Evolutionary conservation across 192 early-diverging fungal species (phyloP).

Genomic region (Jimgerdemannia lactiflua): DNA sequence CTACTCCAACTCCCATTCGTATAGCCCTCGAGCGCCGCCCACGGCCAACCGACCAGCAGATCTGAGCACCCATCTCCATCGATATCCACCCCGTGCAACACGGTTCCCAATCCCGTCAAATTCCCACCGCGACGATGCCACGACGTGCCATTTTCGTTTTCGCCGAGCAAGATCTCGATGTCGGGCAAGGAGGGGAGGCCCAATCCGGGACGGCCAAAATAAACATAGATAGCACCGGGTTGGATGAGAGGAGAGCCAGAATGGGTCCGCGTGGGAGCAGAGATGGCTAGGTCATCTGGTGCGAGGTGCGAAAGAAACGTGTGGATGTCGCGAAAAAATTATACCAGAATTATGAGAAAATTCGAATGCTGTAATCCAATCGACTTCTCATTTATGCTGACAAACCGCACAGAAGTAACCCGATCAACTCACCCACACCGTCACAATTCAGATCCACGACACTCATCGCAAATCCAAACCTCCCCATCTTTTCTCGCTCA

Average conservation of each 20-base stretch:
- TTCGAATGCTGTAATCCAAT: not conserved
- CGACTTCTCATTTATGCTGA: not conserved
- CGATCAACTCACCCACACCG: not conserved
- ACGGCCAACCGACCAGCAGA: constrained; percentile 25
- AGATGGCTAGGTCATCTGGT: constrained; percentile 1
- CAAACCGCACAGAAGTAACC: not conserved
- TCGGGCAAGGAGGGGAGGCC: not conserved
- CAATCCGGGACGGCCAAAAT: not conserved
- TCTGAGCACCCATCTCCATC: constrained; percentile 25
- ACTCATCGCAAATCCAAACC: not conserved
- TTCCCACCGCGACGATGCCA: not conserved
- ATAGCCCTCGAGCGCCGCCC: constrained; percentile 19
- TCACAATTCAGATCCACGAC: not conserved
- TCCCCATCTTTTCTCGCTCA: not conserved
- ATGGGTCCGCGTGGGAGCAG: not conserved
- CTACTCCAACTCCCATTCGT: not conserved
- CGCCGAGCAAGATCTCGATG: not conserved
- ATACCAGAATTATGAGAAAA: not conserved
- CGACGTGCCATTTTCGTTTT: not conserved
- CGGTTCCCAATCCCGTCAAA: constrained; percentile 20
- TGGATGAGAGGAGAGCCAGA: not conserved
- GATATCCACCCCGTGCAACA: constrained; percentile 9
- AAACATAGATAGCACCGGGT: not conserved
- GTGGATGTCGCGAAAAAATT: too few relatives aligned
- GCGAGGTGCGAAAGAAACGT: too few relatives aligned